Base-by-base conservation (phyloP, 148 eudicot species). In the Silene latifolia region DNA sequence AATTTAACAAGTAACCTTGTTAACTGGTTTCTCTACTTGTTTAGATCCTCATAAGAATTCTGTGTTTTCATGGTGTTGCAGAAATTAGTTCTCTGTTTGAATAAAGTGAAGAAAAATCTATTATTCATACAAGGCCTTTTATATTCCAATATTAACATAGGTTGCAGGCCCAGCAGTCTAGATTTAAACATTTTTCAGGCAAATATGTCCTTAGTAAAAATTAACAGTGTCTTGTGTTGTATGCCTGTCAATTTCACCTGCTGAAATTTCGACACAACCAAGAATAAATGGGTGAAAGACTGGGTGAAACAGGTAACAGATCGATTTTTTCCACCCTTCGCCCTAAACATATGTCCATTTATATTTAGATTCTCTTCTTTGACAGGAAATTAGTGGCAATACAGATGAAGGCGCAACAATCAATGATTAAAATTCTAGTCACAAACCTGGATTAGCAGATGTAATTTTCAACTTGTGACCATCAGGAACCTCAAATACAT, bases 401-500 rank as follows among this genome's bases (percentile, higher is more conserved):
- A 27, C 18, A 57, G 47, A 14, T 51, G 64, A 15, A 63, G 24
- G 44, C 23, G 67, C 35, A 21, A 13, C 9, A 17, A 73, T 21
- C 17, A 14, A 19, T 56, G 20, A 74, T 39, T 46, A 3, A 79
- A 68, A 47, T 51, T 29, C 21, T 57, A 19, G 19, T 29, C 46
- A 75, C 73, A 58, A 54, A 90, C 97, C 99, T 89, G 94, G 81
- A 72, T 81, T 79, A 80, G 85, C 86, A 23, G 92, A 85, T 62
- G 89, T 83, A 64, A 92, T 70, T 83, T 79, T 86, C 89, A 95
- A 42, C 77, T 75, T 92, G 87, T 85, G 81, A 71, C 99, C 99
- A 87, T 87, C 83, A 68, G 97, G 97, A 79, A 95, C 97, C 76
- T 95, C 94, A 82, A 92, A 95, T 0, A 86, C 79, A 80, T 88